Base-by-base conservation (phyloP, 257 asterid species). In the Agastache rugosa region DNA sequence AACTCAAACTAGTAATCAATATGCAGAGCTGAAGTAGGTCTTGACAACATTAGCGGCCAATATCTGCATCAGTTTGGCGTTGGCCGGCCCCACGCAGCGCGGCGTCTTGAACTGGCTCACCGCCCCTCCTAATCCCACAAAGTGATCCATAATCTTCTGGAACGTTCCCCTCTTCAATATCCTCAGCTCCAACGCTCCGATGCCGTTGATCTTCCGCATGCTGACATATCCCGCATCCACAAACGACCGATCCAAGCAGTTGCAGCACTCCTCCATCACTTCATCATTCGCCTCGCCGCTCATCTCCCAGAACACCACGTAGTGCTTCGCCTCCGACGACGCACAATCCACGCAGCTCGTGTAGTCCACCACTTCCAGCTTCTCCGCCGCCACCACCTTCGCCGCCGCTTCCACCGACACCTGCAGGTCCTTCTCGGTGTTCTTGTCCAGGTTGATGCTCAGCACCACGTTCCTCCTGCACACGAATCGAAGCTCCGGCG, bases 101-200 rank as follows among this genome's bases (percentile, higher is more conserved):
- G 97, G 97, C 17, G 93, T 88, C 80, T 92, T 92, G 83, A 92
- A 90, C 84, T 92, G 97, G 78, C 96, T 92, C 34, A 88, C 96
- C 4, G 97, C 96, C 41, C 88, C 89, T 1, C 97, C 97, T 19
- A 90, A n/a, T 12, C 87, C 92, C 7, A 92, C 96, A 53, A 73
- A 85, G 48, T 92, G 91, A 62, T 92, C 93, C 88, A 92, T 71
- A 1, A 92, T 83, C 89, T 83, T 88, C 22, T 86, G 91, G 31
- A 92, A 92, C 0, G 97, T 90, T 1, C 95, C 96, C 35, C 76
- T 78, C 85, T 73, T 81, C 78, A 92, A 69, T 12, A 92, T 39
- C 37, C 84, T 72, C 2, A 92, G 90, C 75, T 92, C 97, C 61
- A 92, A 74, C 1, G 90, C 69, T 3, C 92, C 93, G 17, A 91